Evolutionary conservation across 257 asterid species (phyloP).

Genomic region (Henckelia pumila): DNA sequence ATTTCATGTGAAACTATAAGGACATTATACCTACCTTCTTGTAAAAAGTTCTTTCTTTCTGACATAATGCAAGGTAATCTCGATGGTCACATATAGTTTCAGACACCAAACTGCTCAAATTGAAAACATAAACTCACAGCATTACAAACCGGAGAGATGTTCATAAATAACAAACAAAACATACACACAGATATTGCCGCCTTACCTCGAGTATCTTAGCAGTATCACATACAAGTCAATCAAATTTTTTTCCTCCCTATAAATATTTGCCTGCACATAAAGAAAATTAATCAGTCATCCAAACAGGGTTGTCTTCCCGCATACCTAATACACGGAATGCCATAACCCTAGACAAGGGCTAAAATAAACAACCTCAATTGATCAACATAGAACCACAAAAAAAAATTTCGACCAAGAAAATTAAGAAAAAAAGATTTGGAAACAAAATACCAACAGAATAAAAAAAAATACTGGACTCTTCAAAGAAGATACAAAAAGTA

Average conservation of each 20-base stretch:
- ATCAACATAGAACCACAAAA: slow-evolving; percentile 6
- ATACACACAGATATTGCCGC: slow-evolving; percentile 13
- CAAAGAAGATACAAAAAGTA: not conserved
- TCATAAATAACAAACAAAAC: slow-evolving; percentile 5
- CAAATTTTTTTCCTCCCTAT: slow-evolving; percentile 69
- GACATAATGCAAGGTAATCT: slow-evolving; percentile 55
- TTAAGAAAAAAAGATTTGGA: slow-evolving; percentile 14
- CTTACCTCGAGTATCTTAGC: slow-evolving; percentile 78
- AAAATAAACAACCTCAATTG: slow-evolving; percentile 3
- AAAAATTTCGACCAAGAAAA: not conserved
- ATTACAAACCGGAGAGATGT: slow-evolving; percentile 19
- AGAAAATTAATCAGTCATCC: slow-evolving; percentile 13
- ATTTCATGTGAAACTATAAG: not conserved
- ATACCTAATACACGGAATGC: slow-evolving; percentile 1
- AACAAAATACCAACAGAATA: not conserved
- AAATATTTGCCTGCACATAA: slow-evolving; percentile 59
- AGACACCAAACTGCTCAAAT: slow-evolving; percentile 68
- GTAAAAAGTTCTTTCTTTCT: slow-evolving; percentile 46
- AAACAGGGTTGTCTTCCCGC: not conserved
- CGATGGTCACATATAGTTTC: slow-evolving; percentile 82
- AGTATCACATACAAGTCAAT: slow-evolving; percentile 76
- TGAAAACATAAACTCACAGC: slow-evolving; percentile 27
- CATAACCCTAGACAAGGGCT: slow-evolving; percentile 1
- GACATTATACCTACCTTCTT: slow-evolving; percentile 52
- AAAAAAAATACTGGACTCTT: not conserved